Evolutionary conservation across 164 flowering plant species (phyloP), one percentile per base, ranked within the genome.

Genomic region (Saururus chinensis): DNA sequence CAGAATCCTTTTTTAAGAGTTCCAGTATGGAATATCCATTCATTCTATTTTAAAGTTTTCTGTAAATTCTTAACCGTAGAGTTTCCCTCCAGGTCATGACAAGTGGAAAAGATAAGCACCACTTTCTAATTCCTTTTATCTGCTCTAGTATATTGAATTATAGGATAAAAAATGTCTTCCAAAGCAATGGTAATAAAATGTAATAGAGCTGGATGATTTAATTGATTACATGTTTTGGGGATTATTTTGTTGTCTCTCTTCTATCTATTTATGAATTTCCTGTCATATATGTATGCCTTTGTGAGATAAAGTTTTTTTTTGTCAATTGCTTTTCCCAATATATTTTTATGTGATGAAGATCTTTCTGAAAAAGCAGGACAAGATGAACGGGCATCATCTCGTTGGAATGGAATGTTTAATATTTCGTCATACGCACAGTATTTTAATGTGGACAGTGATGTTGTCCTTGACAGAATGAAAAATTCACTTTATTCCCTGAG

Each of bases 391-490:
- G 67, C 84, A 53, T 57, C 83, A 49, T 83, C 67, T 70, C 77
- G 68, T 59, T 92, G 96, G 96, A 83, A 77, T 60, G 98, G 98
- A 63, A 69, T 81, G 1, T 86, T 89, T 58, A 92, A 73, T 72
- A 62, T 92, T 72, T 77, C 85, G 41, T 89, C 99, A 9, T 95
- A 95, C 71, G 76, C 80, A n/a, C 89, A 86, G 56, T 95, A 76
- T 72, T 95, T 95, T 69, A 78, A 95, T 76, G 98, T 91, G 69
- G 99, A 95, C 68, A 89, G 96, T 49, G 96, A 91, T 68, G 57
- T 82, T 69, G 92, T 95, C 37, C 22, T 89, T 60, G 89, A 85
- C 69, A 82, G 99, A 75, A 76, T 95, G 74, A 64, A 78, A 30
- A 77, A 85, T 73, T 87, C 98, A 24, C 67, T 95, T 60, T 64